phyloP scores from a whole-genome alignment of 805 yeast species.

The Schwanniomyces sp. region DNA sequence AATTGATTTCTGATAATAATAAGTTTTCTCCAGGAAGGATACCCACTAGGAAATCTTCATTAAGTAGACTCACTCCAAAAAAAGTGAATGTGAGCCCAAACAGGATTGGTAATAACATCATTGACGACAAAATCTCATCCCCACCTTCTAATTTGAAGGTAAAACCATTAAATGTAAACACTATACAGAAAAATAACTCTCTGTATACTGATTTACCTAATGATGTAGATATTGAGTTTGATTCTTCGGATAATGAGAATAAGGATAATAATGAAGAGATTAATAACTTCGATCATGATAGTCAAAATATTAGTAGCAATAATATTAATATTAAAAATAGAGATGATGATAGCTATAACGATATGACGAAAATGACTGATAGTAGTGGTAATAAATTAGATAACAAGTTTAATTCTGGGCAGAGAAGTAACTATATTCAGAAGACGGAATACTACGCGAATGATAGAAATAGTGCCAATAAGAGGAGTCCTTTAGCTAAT shows the following conservation, averaged over 20 bases:
- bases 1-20: slow-evolving; percentile 24
- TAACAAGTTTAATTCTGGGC: not conserved
- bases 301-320: not conserved
- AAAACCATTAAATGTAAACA: slow-evolving; percentile 9
- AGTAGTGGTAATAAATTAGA: not conserved
- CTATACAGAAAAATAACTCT: not conserved
- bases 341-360: not conserved
- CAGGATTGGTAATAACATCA: not conserved
- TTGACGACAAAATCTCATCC: slow-evolving; percentile 7
- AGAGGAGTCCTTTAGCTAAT: not conserved
- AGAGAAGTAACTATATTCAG: not conserved
- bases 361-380: not conserved
- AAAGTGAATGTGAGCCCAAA: not conserved
- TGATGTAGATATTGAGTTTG: slow-evolving; percentile 21
- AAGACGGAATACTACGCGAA: not conserved
- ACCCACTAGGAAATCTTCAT: not conserved
- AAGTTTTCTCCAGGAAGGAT: slow-evolving; percentile 17
- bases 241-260: slow-evolving; percentile 20
- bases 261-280: slow-evolving; percentile 1
- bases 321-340: slow-evolving; percentile 2
- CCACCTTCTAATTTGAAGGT: slow-evolving; percentile 23
- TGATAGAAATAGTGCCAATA: not conserved
- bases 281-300: not conserved
- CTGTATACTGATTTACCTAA: not conserved
- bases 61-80: not conserved